Percentiles rank a stretch among this genome's conserved stretches.
These are phyloP conservation scores for Talaromyces stipitatus DNA, from an alignment of 495 filamentous ascomycete species.

Conservation along the genomic window DNA sequence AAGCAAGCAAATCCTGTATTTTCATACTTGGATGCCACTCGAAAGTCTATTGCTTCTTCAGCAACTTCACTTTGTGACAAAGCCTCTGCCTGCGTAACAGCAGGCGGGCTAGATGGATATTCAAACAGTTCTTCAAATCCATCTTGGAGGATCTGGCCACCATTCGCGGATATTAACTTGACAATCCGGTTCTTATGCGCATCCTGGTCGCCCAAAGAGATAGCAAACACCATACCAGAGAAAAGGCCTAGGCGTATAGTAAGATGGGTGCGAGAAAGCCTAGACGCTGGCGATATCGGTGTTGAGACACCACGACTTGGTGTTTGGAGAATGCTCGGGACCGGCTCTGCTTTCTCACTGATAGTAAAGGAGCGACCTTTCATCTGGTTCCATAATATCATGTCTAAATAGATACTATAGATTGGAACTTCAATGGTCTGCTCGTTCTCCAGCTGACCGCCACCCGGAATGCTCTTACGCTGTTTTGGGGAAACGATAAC, in stretches of 20 bases:
- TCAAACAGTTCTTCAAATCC: constrained; percentile 86
- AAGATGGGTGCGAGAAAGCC: constrained; percentile 27
- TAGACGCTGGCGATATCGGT: constrained; percentile 34
- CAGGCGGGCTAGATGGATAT: constrained; percentile 28
- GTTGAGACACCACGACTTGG: constrained; percentile 33
- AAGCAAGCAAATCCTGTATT: constrained; percentile 71
- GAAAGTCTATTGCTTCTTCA: constrained; percentile 18
- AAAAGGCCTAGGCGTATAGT: constrained; percentile 45
- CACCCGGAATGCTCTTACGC: constrained; percentile 35
- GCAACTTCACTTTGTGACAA: constrained; percentile 16
- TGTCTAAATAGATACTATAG: constrained; percentile 40
- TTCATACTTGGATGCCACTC: constrained; percentile 40
- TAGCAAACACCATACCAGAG: constrained; percentile 70
- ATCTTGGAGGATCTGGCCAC: constrained; percentile 61
- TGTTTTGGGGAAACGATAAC: constrained; percentile 38
- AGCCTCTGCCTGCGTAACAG: constrained; percentile 15
- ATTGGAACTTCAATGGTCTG: constrained; percentile 37
- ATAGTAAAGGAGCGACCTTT: constrained; percentile 36
- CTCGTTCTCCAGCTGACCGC: constrained; percentile 20
- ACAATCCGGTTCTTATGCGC: constrained; percentile 43
- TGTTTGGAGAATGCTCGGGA: constrained; percentile 24
- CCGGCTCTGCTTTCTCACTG: constrained; percentile 12
- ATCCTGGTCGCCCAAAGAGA: constrained; percentile 57
- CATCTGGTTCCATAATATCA: constrained; percentile 40
- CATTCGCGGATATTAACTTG: constrained; percentile 48